phyloP scores from a whole-genome alignment of 805 yeast species.

The Pichia paraexigua region DNA sequence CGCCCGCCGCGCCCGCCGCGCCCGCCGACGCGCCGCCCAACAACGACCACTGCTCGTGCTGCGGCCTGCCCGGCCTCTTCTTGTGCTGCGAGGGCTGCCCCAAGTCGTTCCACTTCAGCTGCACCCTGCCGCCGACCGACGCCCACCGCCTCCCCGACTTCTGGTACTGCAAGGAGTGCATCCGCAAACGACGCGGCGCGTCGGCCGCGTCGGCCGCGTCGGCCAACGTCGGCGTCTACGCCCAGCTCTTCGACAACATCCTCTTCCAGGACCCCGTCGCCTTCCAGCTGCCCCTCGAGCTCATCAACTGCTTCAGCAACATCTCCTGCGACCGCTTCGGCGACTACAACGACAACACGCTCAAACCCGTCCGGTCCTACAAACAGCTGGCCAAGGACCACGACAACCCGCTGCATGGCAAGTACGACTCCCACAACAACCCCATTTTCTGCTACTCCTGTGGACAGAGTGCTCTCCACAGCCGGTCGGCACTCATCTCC shows the following conservation, averaged over 20 bases:
- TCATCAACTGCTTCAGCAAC: conserved; percentile 67
- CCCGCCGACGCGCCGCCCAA: too few species aligned
- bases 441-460: conserved; percentile 72
- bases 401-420: conserved; percentile 49
- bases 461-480: conserved; percentile 48
- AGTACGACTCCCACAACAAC: conserved; percentile 57
- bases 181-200: too few species aligned
- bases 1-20: too few species aligned
- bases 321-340: conserved; percentile 62
- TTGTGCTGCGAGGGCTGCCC: conserved; percentile 95
- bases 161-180: conserved; percentile 84
- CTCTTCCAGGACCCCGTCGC: conserved; percentile 58
- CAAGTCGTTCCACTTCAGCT: conserved; percentile 80
- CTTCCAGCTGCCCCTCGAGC: conserved; percentile 55
- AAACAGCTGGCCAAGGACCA: conserved; percentile 38
- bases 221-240: conserved; percentile 37
- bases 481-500: conserved; percentile 51
- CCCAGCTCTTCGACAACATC: conserved; percentile 50
- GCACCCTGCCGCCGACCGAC: conserved; percentile 85
- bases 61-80: conserved; percentile 84
- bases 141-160: conserved; percentile 70
- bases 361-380: conserved; percentile 38
- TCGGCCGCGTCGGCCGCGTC: conserved; percentile 29
- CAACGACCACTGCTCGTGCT: conserved; percentile 86
- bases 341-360: conserved; percentile 61